Evolutionary conservation across 169 alveolate species (phyloP).

Genomic region (Plasmodium reichenowi): DNA sequence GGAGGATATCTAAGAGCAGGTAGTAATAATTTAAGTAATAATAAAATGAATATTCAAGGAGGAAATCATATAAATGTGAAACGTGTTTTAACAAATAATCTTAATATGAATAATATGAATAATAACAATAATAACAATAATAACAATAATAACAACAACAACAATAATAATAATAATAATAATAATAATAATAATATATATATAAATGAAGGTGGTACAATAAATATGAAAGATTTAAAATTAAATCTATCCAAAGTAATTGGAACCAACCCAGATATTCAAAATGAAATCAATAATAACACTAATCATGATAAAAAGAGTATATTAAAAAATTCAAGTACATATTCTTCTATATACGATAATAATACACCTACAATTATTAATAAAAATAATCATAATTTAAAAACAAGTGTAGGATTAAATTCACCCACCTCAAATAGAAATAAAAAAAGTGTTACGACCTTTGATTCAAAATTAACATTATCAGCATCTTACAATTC

Average conservation of each 20-base stretch:
- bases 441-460: conserved; percentile 4
- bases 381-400: neutral
- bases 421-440: neutral
- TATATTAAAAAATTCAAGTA: neutral
- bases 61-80: neutral
- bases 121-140: neutral
- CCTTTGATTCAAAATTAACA: neutral
- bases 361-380: neutral
- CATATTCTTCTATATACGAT: neutral
- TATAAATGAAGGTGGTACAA: neutral
- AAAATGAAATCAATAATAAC: conserved; percentile 1
- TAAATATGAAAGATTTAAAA: conserved; percentile 2
- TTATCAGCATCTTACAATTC: neutral
- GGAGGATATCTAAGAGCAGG: neutral
- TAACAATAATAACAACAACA: neutral
- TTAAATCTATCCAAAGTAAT: neutral
- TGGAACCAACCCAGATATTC: neutral
- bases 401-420: neutral
- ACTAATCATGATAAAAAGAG: neutral
- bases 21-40: conserved; percentile 1
- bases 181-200: neutral
- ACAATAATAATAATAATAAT: neutral
- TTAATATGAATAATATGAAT: neutral
- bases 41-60: neutral
- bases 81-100: neutral